Percentiles rank a stretch among this genome's conserved stretches.
phyloP scores from a whole-genome alignment of 208 protist species.

The Trypanosoma brucei region DNA sequence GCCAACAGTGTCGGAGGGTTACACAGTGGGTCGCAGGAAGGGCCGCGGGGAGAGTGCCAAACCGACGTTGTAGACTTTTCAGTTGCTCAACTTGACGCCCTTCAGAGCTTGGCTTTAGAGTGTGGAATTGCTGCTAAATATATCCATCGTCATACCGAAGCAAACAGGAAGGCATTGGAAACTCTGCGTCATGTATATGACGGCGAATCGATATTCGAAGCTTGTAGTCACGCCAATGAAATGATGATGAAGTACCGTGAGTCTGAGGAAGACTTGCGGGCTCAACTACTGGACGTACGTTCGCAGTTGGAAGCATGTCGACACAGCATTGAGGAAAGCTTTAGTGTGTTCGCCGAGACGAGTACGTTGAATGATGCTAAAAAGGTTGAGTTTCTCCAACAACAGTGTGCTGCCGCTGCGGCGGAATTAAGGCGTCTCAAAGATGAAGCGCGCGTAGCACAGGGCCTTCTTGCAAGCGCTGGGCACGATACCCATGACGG shows the following conservation, averaged over 20 bases:
- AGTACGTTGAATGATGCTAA: not conserved
- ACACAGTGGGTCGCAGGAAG: not conserved
- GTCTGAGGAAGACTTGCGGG: not conserved
- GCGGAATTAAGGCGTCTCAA: constrained; percentile 7
- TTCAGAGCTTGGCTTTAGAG: constrained; percentile 7
- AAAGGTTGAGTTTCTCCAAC: not conserved
- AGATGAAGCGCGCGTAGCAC: not conserved
- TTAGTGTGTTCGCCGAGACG: not conserved
- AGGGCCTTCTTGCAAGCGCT: not conserved
- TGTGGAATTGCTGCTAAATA: constrained; percentile 9
- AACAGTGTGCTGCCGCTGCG: constrained; percentile 1
- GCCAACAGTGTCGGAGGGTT: not conserved
- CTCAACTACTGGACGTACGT: constrained; percentile 1
- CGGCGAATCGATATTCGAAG: constrained; percentile 12
- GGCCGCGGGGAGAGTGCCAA: not conserved
- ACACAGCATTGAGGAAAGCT: constrained; percentile 4
- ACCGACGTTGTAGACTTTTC: not conserved
- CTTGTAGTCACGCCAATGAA: constrained; percentile 5
- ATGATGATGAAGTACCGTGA: constrained; percentile 7
- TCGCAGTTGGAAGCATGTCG: not conserved
- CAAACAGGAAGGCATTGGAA: constrained; percentile 8
- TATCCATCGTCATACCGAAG: constrained; percentile 1
- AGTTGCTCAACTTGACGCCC: not conserved
- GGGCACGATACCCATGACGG: constrained; percentile 6
- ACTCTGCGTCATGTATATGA: constrained; percentile 10